Conservation (phyloP, 140 eudicot species). For the Flaveria floridana region DNA sequence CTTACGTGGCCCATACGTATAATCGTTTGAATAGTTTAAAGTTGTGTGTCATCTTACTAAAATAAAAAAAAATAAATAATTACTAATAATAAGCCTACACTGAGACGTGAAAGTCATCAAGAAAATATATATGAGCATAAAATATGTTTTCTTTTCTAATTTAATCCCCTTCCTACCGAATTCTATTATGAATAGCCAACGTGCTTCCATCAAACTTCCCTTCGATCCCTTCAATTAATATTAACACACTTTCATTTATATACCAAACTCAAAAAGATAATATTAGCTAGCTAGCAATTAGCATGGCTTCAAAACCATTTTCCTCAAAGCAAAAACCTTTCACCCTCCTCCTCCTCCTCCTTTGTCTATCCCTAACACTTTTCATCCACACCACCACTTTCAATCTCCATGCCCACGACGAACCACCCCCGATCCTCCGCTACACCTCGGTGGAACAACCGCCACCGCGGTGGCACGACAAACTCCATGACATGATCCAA, state of each 20-base stretch:
- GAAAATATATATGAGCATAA: background rate
- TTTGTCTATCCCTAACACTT: conserved; percentile 37
- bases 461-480: conserved; percentile 39
- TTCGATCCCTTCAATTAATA: background rate
- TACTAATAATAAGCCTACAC: no score
- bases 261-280: background rate
- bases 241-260: conserved; percentile 10
- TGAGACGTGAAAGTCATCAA: background rate
- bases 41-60: no score
- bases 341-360: conserved; percentile 37
- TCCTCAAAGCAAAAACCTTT: conserved; percentile 38
- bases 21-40: no score
- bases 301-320: conserved; percentile 41
- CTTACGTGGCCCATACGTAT: no score
- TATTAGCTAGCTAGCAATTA: background rate
- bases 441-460: conserved; percentile 7
- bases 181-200: conserved; percentile 34
- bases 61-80: no score
- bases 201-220: conserved; percentile 38
- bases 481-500: conserved; percentile 21
- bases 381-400: conserved; percentile 32
- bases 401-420: conserved; percentile 21
- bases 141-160: background rate
- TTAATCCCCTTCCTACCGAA: conserved; percentile 25
- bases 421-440: background rate